These are phyloP conservation scores for Syzygium malaccense DNA, from an alignment of 441 rosid species.

Conservation along the genomic window DNA sequence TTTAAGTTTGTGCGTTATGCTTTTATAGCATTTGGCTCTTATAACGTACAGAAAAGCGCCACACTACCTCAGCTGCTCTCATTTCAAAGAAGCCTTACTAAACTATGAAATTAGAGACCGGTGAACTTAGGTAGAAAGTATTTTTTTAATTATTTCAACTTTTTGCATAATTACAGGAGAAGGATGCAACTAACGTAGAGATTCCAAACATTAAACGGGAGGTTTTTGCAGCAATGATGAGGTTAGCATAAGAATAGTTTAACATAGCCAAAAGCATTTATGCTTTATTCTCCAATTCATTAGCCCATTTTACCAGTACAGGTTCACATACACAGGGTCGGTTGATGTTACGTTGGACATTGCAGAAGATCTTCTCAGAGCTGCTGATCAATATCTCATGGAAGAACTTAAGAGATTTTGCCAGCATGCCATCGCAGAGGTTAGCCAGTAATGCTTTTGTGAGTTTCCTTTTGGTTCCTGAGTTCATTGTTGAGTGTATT, in stretches of 20 bases:
- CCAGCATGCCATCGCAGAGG: constrained; percentile 84
- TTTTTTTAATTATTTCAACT: neutral
- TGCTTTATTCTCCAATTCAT: neutral
- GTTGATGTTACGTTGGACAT: constrained; percentile 69
- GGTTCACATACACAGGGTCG: constrained; percentile 93
- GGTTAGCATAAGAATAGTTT: constrained; percentile 27
- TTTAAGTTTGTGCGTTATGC: neutral
- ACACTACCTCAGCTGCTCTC: neutral
- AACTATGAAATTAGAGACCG: neutral
- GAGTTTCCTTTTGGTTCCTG: neutral
- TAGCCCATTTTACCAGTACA: constrained; percentile 13
- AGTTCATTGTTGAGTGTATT: neutral
- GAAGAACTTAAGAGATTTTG: constrained; percentile 94
- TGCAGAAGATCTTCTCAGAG: constrained; percentile 93
- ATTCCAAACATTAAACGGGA: constrained; percentile 97
- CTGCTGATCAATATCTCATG: constrained; percentile 95
- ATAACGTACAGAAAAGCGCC: neutral
- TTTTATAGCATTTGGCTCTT: neutral
- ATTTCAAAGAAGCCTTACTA: neutral
- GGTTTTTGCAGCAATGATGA: constrained; percentile 97
- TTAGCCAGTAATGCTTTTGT: constrained; percentile 20
- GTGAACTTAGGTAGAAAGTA: neutral
- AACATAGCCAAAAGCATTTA: neutral
- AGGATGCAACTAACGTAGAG: constrained; percentile 89
- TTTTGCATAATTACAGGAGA: constrained; percentile 42